These are phyloP conservation scores for Schizothecium vesticola DNA, from an alignment of 495 filamentous ascomycete species.

Conservation along the genomic window DNA sequence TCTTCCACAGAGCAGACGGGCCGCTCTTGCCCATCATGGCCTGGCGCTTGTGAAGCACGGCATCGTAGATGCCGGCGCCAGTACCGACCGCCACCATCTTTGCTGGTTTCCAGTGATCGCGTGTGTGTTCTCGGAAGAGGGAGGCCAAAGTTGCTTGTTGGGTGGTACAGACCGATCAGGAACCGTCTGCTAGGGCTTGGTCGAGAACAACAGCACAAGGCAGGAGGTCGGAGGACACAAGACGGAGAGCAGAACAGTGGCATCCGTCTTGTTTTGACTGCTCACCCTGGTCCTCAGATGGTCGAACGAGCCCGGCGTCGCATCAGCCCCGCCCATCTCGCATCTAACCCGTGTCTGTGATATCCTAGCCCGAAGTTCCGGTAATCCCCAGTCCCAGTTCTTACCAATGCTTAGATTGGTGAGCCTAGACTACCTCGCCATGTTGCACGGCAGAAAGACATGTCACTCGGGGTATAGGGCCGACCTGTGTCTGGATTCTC, in stretches of 20 bases:
- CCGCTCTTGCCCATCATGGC: constrained; percentile 60
- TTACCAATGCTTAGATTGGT: not conserved
- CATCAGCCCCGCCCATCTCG: constrained; percentile 21
- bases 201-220: not conserved
- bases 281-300: not conserved
- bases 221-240: not conserved
- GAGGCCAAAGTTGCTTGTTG: not conserved
- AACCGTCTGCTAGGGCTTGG: not conserved
- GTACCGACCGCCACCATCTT: constrained; percentile 13
- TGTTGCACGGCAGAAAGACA: not conserved
- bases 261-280: not conserved
- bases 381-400: not conserved
- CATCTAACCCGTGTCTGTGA: constrained; percentile 22
- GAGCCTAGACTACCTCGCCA: not conserved
- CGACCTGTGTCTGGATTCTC: not conserved
- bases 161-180: not conserved
- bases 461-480: constrained; percentile 1
- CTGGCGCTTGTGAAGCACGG: constrained; percentile 59
- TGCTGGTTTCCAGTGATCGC: not conserved
- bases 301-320: not conserved
- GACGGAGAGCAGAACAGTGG: not conserved
- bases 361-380: not conserved
- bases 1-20: constrained; percentile 59
- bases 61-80: constrained; percentile 47
- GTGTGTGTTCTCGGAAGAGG: not conserved